Evolutionary conservation across 345 rosid species (phyloP).

Genomic region (Draba incana): DNA sequence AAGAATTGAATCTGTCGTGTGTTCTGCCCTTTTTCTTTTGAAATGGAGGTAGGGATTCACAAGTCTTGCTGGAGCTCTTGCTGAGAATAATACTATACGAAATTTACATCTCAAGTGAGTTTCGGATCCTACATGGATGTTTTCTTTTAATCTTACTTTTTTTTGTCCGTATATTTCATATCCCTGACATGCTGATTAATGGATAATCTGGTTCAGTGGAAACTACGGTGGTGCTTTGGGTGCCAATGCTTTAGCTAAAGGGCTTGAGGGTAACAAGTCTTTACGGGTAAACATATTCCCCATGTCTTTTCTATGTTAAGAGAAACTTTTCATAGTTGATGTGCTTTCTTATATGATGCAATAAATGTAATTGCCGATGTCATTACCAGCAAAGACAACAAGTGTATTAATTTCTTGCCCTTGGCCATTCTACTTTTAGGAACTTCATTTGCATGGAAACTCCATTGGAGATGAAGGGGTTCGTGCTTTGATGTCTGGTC

Average conservation of each 20-base stretch:
- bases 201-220: constrained; percentile 59
- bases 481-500: constrained; percentile 79
- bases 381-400: background rate
- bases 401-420: constrained; percentile 4
- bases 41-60: constrained; percentile 90
- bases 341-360: constrained; percentile 14
- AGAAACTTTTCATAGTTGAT: constrained; percentile 8
- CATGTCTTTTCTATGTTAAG: constrained; percentile 12
- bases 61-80: constrained; percentile 85
- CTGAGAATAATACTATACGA: constrained; percentile 66
- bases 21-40: constrained; percentile 33
- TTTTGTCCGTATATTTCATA: constrained; percentile 15
- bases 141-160: constrained; percentile 21
- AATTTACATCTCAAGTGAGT: constrained; percentile 89
- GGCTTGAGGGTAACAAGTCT: constrained; percentile 85
- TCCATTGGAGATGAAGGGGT: constrained; percentile 94
- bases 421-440: constrained; percentile 51
- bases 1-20: constrained; percentile 38
- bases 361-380: background rate
- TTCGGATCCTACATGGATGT: constrained; percentile 13
- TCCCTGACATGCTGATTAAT: constrained; percentile 22
- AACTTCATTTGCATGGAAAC: constrained; percentile 95
- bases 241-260: constrained; percentile 94
- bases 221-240: constrained; percentile 97
- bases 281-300: constrained; percentile 57